Conservation (phyloP, 768 basidiomycete genomes). For the Kwoniella mangroviensis region DNA sequence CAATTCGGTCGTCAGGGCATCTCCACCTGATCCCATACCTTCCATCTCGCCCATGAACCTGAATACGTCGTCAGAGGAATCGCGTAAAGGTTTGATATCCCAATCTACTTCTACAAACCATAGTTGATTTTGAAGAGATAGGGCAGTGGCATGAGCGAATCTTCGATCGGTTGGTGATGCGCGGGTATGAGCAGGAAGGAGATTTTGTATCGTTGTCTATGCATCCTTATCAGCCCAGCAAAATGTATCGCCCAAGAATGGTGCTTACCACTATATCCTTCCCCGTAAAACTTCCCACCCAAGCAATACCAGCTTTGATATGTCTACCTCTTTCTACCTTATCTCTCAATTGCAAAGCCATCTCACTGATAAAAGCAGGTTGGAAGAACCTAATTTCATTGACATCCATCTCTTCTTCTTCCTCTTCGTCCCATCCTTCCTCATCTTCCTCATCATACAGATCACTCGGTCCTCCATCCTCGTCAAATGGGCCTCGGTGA, state of each 20-base stretch:
- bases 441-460: slow-evolving; percentile 23
- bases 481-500: slow-evolving; percentile 31
- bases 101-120: slow-evolving; percentile 98
- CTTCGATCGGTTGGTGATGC: slow-evolving; percentile 78
- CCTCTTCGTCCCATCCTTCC: slow-evolving; percentile 32
- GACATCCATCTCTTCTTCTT: slow-evolving; percentile 62
- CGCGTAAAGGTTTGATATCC: slow-evolving; percentile 78
- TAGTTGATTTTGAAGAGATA: slow-evolving; percentile 85
- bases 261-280: slow-evolving; percentile 84
- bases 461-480: slow-evolving; percentile 27
- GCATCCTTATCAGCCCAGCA: not conserved
- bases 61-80: slow-evolving; percentile 90
- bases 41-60: slow-evolving; percentile 80
- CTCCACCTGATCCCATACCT: slow-evolving; percentile 45
- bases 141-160: slow-evolving; percentile 82
- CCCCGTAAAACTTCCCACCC: slow-evolving; percentile 88
- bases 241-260: not conserved
- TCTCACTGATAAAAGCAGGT: slow-evolving; percentile 81
- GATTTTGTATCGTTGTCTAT: slow-evolving; percentile 83
- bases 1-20: slow-evolving; percentile 43
- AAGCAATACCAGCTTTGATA: slow-evolving; percentile 90
- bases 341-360: slow-evolving; percentile 86
- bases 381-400: slow-evolving; percentile 81
- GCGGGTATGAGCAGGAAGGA: slow-evolving; percentile 80
- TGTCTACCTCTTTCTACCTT: slow-evolving; percentile 85